phyloP scores from a whole-genome alignment of 2,329 filamentous ascomycete genomes.

The Camillea tinctor region DNA sequence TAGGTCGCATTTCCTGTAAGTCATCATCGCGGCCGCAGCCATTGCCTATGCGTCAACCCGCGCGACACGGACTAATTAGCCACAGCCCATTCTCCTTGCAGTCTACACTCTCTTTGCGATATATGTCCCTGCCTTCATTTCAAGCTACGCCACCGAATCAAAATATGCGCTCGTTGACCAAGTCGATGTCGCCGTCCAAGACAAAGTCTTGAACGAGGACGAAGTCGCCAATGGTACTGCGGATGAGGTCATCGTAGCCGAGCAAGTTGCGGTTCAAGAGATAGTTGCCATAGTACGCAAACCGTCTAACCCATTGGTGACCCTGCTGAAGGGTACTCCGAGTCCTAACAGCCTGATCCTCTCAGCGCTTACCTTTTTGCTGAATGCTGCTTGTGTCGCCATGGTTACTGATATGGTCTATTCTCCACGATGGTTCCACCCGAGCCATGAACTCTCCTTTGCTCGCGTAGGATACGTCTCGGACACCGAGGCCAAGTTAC shows the following conservation, averaged over 20 bases:
- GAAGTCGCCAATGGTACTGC: constrained; percentile 33
- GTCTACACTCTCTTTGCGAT: constrained; percentile 63
- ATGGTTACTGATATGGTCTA: constrained; percentile 78
- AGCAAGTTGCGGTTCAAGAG: constrained; percentile 62
- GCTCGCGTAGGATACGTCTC: constrained; percentile 86
- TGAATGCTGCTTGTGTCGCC: constrained; percentile 69
- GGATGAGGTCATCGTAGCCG: constrained; percentile 37
- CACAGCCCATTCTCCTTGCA: constrained; percentile 32
- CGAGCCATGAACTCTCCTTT: constrained; percentile 75
- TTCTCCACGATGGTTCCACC: constrained; percentile 67
- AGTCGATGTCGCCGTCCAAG: constrained; percentile 54
- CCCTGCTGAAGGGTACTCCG: constrained; percentile 74
- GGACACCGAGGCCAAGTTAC: constrained; percentile 71
- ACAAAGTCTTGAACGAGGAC: constrained; percentile 42
- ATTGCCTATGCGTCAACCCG: neutral
- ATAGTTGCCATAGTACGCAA: constrained; percentile 59
- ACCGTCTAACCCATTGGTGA: constrained; percentile 56
- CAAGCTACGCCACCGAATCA: constrained; percentile 55
- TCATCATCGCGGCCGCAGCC: constrained; percentile 9
- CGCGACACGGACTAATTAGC: constrained; percentile 15
- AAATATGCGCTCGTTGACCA: constrained; percentile 60
- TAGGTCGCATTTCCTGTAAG: constrained; percentile 33
- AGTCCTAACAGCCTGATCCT: constrained; percentile 65
- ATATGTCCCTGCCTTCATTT: constrained; percentile 63
- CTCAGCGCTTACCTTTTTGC: constrained; percentile 65